Percentiles rank a stretch among this genome's conserved stretches.
phyloP scores from a whole-genome alignment of 116 monocot species.

The Cymodocea nodosa region DNA sequence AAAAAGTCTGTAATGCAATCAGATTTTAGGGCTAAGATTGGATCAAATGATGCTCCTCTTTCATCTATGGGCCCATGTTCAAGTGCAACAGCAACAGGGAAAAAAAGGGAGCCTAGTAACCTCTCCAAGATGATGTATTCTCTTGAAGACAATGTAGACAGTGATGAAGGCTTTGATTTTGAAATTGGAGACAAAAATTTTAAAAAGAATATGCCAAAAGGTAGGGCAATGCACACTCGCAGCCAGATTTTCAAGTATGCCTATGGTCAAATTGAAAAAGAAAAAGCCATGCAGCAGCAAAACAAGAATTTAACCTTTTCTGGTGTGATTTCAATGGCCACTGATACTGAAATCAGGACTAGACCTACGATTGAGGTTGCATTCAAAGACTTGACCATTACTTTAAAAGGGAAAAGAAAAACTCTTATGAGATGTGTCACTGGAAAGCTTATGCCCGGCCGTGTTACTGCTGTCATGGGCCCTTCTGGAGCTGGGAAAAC shows the following conservation, averaged over 20 bases:
- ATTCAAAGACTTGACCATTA: constrained; percentile 86
- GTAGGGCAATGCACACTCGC: constrained; percentile 70
- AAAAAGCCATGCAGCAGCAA: constrained; percentile 71
- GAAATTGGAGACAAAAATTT: constrained; percentile 73
- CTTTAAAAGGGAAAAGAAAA: constrained; percentile 73
- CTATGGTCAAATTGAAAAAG: constrained; percentile 95
- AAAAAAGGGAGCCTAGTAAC: constrained; percentile 49
- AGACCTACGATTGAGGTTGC: constrained; percentile 74
- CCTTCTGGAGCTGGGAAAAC: constrained; percentile 99
- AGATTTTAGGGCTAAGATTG: constrained; percentile 13
- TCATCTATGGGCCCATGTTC: constrained; percentile 4
- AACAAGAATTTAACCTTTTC: constrained; percentile 88
- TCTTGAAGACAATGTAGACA: constrained; percentile 66
- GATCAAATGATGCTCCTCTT: constrained; percentile 13
- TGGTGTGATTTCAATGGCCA: constrained; percentile 89
- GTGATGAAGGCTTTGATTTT: constrained; percentile 64
- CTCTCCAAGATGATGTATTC: constrained; percentile 56
- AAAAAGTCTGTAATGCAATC: constrained; percentile 29
- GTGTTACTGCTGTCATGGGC: constrained; percentile 93
- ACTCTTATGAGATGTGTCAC: constrained; percentile 76
- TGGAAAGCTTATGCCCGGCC: constrained; percentile 81
- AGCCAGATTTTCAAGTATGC: constrained; percentile 98
- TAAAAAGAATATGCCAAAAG: constrained; percentile 61
- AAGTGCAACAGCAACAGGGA: constrained; percentile 11
- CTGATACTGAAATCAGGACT: constrained; percentile 49